These are phyloP conservation scores for Limonium bicolor DNA, from an alignment of 148 eudicot species.

Conservation along the genomic window DNA sequence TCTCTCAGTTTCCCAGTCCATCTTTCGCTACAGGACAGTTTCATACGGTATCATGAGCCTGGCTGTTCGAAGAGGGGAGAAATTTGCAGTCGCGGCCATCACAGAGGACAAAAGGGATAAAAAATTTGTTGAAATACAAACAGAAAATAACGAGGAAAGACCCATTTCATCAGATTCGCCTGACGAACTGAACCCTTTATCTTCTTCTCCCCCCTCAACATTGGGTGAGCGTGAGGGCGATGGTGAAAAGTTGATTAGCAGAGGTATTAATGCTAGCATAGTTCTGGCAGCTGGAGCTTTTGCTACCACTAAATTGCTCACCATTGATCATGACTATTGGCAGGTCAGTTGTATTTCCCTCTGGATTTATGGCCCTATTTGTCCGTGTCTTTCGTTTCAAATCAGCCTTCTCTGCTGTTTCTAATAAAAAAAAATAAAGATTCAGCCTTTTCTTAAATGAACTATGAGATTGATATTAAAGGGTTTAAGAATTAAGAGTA, in stretches of 20 bases:
- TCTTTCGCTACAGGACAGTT: too few species aligned
- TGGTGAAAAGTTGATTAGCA: slow-evolving; percentile 17
- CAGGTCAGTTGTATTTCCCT: slow-evolving; percentile 55
- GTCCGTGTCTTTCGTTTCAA: neutral
- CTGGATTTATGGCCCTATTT: too few species aligned
- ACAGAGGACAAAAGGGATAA: slow-evolving; percentile 1
- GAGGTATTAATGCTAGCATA: slow-evolving; percentile 49
- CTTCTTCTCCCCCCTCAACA: neutral
- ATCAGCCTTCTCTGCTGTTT: too few species aligned
- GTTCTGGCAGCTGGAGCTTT: slow-evolving; percentile 53
- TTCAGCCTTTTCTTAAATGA: too few species aligned
- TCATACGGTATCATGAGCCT: too few species aligned
- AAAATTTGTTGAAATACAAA: neutral
- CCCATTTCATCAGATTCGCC: neutral
- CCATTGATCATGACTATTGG: slow-evolving; percentile 63
- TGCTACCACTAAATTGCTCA: slow-evolving; percentile 45
- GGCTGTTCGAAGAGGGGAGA: neutral
- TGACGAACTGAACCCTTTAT: neutral
- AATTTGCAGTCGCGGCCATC: slow-evolving; percentile 2
- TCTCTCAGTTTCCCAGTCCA: too few species aligned
- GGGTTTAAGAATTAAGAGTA: too few species aligned
- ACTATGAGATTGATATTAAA: too few species aligned
- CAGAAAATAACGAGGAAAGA: neutral
- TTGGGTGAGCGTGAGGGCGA: neutral
- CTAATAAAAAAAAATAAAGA: too few species aligned